Percentiles rank a stretch among this genome's conserved stretches.
phyloP scores from a whole-genome alignment of 2,329 filamentous ascomycete species.

The Aspergillus novoparasiticus region DNA sequence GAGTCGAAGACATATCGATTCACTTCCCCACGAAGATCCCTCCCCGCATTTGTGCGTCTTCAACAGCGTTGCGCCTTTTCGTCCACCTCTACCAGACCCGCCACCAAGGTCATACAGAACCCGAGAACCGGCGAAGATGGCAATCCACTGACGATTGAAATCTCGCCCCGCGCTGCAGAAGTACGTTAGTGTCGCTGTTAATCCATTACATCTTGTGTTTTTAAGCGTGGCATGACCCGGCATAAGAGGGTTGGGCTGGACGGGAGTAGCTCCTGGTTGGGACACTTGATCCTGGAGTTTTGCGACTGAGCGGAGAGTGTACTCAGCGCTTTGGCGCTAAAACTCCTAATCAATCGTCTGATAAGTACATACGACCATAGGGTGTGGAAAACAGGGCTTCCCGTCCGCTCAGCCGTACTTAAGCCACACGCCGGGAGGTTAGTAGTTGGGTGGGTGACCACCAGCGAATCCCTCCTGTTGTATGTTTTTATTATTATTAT shows the following conservation, averaged over 20 bases:
- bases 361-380: constrained; percentile 47
- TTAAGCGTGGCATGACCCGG: not conserved
- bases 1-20: constrained; percentile 2
- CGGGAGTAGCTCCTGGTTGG: constrained; percentile 1
- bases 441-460: constrained; percentile 53
- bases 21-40: not conserved
- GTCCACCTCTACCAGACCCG: constrained; percentile 33
- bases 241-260: not conserved
- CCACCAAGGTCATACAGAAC: constrained; percentile 59
- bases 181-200: constrained; percentile 49
- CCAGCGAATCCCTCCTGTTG: constrained; percentile 49
- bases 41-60: constrained; percentile 3
- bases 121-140: constrained; percentile 80
- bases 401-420: constrained; percentile 51
- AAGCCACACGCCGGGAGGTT: constrained; percentile 50
- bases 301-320: not conserved
- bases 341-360: not conserved
- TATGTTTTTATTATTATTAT: constrained; percentile 39
- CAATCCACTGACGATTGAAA: constrained; percentile 78
- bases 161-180: constrained; percentile 79
- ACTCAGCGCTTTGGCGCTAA: constrained; percentile 14
- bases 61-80: constrained; percentile 37
- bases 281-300: not conserved
- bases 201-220: not conserved
- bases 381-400: constrained; percentile 51